These are phyloP conservation scores for Cordyceps militaris DNA, from an alignment of 2,329 filamentous ascomycete species.

Conservation along the genomic window DNA sequence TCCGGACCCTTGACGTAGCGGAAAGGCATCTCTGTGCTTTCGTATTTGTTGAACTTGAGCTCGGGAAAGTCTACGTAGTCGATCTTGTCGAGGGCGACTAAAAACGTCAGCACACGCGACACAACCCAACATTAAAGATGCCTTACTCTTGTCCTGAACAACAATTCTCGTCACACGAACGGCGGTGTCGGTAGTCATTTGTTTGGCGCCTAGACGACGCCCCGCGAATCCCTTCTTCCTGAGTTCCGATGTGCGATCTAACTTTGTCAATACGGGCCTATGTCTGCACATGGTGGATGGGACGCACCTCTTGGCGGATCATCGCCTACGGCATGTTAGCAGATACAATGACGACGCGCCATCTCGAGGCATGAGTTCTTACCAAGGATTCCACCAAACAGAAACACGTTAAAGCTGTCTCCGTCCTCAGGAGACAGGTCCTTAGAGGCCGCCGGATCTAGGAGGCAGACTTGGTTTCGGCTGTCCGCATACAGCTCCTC, in stretches of 20 bases:
- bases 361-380: slow-evolving; percentile 23
- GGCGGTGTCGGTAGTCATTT: slow-evolving; percentile 98
- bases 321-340: slow-evolving; percentile 54
- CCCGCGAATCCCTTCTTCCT: slow-evolving; percentile 89
- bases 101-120: slow-evolving; percentile 13
- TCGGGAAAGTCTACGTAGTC: slow-evolving; percentile 84
- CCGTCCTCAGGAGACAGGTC: slow-evolving; percentile 82
- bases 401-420: slow-evolving; percentile 76
- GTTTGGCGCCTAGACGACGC: slow-evolving; percentile 78
- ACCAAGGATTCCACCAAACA: slow-evolving; percentile 96
- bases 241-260: slow-evolving; percentile 87
- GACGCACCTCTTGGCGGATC: slow-evolving; percentile 80
- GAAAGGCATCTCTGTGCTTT: slow-evolving; percentile 97
- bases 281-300: slow-evolving; percentile 11
- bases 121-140: neutral
- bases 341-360: slow-evolving; percentile 9
- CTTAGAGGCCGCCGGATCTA: slow-evolving; percentile 76
- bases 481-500: slow-evolving; percentile 71
- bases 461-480: slow-evolving; percentile 74
- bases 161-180: slow-evolving; percentile 89
- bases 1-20: slow-evolving; percentile 76
- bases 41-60: slow-evolving; percentile 80
- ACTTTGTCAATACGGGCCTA: slow-evolving; percentile 16
- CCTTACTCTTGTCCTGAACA: slow-evolving; percentile 71
- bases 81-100: slow-evolving; percentile 72